Conservation (phyloP, 2,329 filamentous ascomycete genomes). For the Colletotrichum tropicale region DNA sequence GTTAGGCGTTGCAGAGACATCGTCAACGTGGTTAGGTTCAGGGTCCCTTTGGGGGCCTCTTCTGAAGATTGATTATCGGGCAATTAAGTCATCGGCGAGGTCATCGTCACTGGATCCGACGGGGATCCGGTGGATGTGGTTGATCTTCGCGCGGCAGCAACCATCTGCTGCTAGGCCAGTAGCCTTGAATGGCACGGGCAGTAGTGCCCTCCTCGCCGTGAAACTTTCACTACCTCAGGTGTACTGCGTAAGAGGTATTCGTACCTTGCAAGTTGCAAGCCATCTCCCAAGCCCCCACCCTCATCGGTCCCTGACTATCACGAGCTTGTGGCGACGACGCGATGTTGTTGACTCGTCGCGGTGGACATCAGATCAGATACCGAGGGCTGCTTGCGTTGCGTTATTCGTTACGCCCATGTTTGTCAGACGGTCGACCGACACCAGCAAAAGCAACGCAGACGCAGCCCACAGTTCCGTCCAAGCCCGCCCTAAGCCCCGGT, state of each 20-base stretch:
- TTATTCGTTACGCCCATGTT: neutral
- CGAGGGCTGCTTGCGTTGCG: neutral
- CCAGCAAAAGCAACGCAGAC: neutral
- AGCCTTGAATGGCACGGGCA: neutral
- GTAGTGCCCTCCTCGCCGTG: neutral
- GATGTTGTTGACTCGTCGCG: neutral
- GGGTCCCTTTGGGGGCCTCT: neutral
- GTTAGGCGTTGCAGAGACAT: constrained; percentile 5
- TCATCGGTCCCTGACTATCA: neutral
- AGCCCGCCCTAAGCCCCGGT: constrained; percentile 6
- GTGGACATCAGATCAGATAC: neutral
- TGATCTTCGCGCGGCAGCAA: neutral
- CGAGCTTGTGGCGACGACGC: constrained; percentile 11
- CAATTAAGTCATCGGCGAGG: constrained; percentile 10
- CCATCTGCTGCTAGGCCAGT: neutral
- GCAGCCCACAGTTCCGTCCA: neutral
- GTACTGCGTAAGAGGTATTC: neutral
- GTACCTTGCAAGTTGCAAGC: neutral
- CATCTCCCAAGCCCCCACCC: neutral
- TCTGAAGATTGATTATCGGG: constrained; percentile 8
- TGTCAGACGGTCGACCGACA: neutral
- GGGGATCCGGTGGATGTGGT: constrained; percentile 1
- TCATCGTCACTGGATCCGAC: neutral
- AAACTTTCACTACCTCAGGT: neutral
- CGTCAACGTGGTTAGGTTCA: constrained; percentile 3